Base-by-base conservation (phyloP, 306 rosid genomes). In the Medicago ruthenica region DNA sequence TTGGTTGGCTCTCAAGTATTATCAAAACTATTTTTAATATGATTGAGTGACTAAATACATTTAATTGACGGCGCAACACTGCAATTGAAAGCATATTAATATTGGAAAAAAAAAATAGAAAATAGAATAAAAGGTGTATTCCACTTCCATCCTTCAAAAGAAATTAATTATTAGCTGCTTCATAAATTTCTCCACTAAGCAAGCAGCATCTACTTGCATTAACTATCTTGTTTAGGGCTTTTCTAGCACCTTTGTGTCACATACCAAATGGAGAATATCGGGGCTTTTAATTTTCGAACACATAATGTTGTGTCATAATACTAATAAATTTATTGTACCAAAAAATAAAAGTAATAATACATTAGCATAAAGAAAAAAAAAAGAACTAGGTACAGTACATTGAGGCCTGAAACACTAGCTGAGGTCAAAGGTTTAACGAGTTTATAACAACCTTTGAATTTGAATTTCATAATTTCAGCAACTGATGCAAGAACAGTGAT, bases 11-110 rank as follows among this genome's bases (percentile, higher is more conserved):
- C 83, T 80, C 55, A 41, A 24, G 22, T 8, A 76, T 71, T 65
- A 78, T 57, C 64, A 69, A 50, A 58, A 62, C 42, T 60, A 45
- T 8, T 69, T 62, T 79, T n/a, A 76, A 51, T 40, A 66, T 40
- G 41, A 64, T 81, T 31, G 31, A 59, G 67, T 36, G 73, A 76
- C 65, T 63, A 67, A 63, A 67, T 47, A n/a, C 81, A 82, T 74
- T 65, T 82, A 69, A 76, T 79, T 74, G 77, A 84, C 96, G 91
- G 98, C 93, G 89, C 87, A 79, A 74, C 73, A 75, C 73, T 80
- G 68, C 89, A 71, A 53, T 76, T 85, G 71, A 86, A 77, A 40
- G 10, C 48, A 51, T 58, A 67, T 31, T 57, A 15, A 34, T 9
- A 14, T 16, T 40, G 20, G n/a, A n/a, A n/a, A n/a, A 3, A 0